Evolutionary conservation across 768 basidiomycete genomes (phyloP).

Genomic region (Trametes meyenii): DNA sequence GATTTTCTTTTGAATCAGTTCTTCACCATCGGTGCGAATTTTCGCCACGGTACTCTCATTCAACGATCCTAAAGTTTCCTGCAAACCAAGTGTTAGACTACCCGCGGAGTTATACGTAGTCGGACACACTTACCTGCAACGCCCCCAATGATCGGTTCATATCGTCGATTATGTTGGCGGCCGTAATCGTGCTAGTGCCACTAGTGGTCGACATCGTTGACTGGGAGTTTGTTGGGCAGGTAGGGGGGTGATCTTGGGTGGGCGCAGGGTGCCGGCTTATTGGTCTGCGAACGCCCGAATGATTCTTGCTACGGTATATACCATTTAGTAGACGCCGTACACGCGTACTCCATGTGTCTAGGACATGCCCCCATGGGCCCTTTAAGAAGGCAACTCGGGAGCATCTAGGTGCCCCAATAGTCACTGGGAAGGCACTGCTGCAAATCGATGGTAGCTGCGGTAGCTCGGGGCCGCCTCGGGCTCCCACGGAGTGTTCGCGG

Average conservation of each 20-base stretch:
- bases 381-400: conserved; percentile 1
- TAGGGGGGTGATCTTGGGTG: too few species aligned
- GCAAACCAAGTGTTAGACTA: not conserved
- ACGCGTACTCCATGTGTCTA: conserved; percentile 5
- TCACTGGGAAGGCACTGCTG: not conserved
- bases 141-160: not conserved
- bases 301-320: not conserved
- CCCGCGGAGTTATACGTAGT: not conserved
- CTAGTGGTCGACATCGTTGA: not conserved
- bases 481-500: too few species aligned
- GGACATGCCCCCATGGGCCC: not conserved
- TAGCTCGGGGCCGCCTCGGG: not conserved
- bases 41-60: too few species aligned
- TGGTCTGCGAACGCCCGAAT: too few species aligned
- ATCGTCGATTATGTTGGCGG: not conserved
- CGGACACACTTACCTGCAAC: not conserved
- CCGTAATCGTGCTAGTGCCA: not conserved
- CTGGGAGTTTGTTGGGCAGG: too few species aligned
- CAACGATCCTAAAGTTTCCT: too few species aligned
- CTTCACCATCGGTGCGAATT: too few species aligned
- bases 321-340: not conserved
- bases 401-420: not conserved
- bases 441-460: conserved; percentile 11
- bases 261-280: too few species aligned
- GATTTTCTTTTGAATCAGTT: conserved; percentile 48